Evolutionary conservation across 2,329 filamentous ascomycete species (phyloP), one percentile per base, ranked within the genome.

Genomic region (Westerdykella ornata): DNA sequence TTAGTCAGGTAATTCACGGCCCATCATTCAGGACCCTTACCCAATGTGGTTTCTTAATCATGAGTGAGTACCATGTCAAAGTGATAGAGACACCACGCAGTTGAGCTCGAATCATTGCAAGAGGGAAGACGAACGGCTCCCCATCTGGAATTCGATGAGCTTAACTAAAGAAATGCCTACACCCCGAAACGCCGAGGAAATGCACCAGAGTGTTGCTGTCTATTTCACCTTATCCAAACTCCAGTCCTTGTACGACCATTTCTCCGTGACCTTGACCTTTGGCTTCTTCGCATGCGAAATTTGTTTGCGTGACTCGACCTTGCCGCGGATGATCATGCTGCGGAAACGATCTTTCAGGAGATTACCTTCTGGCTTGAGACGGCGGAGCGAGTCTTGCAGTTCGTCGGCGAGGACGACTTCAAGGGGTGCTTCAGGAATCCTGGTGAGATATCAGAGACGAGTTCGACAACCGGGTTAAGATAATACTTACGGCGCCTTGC

Each of bases 181-280:
- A 26, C 22, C 22, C 22, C 30, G 14, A 33, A 33, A 17, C 30
- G 30, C 30, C 30, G 30, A 33, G 16, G 9, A 15, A 14, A 33
- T 15, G 16, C 30, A 33, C 30, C n/a, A 17, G 11, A 33, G 30
- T 33, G 13, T 5, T 6, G 5, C 3, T 7, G 30, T 33, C n/a
- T 33, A 33, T 33, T 33, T 33, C 9, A 13, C 30, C 37, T 43
- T 40, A 5, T 42, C 34, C 38, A 85, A 68, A 54, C 73, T 76
- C 68, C 95, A 98, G 65, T 98, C 92, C 75, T 98, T 98, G 73
- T 95, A 86, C 34, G 83, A 81, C 92, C 92, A 98, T 71, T 97
- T 98, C 77, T 97, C 92, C 5, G 88, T 95, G 38, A 81, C 68
- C 66, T 85, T 87, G 53, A 73, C 81, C 75, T 82, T 89, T 49